Conservation (phyloP, 2,329 filamentous ascomycete genomes). For the Tolypocladium nubicola region DNA sequence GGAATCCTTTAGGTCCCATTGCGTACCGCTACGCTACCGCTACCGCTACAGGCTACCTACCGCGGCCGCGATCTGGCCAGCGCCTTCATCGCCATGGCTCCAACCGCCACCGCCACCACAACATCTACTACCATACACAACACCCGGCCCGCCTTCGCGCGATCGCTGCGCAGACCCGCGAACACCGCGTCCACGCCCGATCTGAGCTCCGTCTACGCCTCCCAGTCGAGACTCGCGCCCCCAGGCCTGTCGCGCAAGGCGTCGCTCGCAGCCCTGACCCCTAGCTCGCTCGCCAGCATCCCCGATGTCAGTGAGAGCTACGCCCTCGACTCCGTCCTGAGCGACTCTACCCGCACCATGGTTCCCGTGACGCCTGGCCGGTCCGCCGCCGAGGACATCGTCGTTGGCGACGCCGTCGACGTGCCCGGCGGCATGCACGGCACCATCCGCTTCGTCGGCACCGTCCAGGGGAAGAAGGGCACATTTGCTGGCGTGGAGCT, state of each 20-base stretch:
- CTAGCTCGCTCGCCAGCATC: constrained; percentile 50
- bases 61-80: not conserved
- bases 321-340: constrained; percentile 43
- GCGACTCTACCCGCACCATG: constrained; percentile 22
- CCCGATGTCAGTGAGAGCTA: constrained; percentile 57
- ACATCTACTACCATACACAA: constrained; percentile 6
- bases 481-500: constrained; percentile 90
- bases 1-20: not conserved
- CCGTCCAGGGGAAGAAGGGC: constrained; percentile 80
- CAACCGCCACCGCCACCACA: constrained; percentile 9
- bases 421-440: constrained; percentile 91
- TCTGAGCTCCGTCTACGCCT: constrained; percentile 39
- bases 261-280: constrained; percentile 60
- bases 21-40: not conserved
- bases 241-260: constrained; percentile 54
- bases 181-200: constrained; percentile 48
- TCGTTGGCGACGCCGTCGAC: constrained; percentile 76
- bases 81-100: constrained; percentile 7
- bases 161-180: constrained; percentile 32
- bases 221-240: constrained; percentile 35
- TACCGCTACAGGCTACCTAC: not conserved
- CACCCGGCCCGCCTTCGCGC: constrained; percentile 13
- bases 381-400: constrained; percentile 41
- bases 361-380: constrained; percentile 46
- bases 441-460: constrained; percentile 78